Evolutionary conservation across 768 basidiomycete species (phyloP).

Genomic region (Cystobasidium tubakii): DNA sequence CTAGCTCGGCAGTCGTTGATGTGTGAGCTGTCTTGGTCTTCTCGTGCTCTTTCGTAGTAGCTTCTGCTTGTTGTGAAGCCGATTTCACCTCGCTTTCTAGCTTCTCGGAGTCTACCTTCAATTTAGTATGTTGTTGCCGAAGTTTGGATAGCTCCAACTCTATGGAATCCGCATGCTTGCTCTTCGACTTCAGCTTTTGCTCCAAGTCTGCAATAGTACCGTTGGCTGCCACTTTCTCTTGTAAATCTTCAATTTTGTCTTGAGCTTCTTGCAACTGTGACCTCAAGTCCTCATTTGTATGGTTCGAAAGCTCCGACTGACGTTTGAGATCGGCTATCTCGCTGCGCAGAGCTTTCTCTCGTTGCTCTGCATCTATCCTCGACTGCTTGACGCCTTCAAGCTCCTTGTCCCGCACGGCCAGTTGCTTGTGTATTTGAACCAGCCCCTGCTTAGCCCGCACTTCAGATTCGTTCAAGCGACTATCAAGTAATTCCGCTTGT

Average conservation of each 20-base stretch:
- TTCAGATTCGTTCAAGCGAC: constrained; percentile 3
- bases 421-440: background rate
- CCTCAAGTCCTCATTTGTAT: background rate
- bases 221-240: constrained; percentile 14
- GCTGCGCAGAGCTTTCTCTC: background rate
- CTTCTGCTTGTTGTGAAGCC: background rate
- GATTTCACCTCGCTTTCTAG: background rate
- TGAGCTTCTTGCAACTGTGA: constrained; percentile 3
- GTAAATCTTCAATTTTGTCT: constrained; percentile 11
- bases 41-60: background rate
- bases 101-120: constrained; percentile 16
- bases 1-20: background rate
- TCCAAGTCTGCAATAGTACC: constrained; percentile 31
- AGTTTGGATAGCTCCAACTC: constrained; percentile 33
- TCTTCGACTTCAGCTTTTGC: constrained; percentile 27
- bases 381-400: constrained; percentile 15
- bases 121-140: background rate
- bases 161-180: constrained; percentile 31
- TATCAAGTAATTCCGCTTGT: constrained; percentile 6
- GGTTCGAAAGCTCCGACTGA: constrained; percentile 5
- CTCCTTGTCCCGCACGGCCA: background rate
- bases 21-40: background rate
- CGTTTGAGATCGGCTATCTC: constrained; percentile 16
- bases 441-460: background rate
- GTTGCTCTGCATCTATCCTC: constrained; percentile 1